Conservation (phyloP, 2,329 filamentous ascomycete genomes). For the Hirsutella minnesotensis region DNA sequence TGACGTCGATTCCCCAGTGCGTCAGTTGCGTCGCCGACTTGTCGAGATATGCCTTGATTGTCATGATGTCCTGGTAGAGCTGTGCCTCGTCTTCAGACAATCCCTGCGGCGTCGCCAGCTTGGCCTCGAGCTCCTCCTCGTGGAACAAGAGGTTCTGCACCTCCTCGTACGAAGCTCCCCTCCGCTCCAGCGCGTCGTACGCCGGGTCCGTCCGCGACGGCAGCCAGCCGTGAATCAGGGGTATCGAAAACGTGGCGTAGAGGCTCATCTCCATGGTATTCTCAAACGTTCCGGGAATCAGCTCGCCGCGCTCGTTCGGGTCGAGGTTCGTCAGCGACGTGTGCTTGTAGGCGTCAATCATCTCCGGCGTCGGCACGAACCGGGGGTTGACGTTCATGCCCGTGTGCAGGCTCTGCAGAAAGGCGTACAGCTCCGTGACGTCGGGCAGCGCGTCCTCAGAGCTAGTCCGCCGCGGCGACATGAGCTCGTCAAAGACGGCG, state of each 20-base stretch:
- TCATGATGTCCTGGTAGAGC: slow-evolving; percentile 69
- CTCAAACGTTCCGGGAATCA: slow-evolving; percentile 65
- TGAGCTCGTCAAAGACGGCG: slow-evolving; percentile 85
- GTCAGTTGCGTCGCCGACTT: slow-evolving; percentile 81
- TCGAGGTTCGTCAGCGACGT: slow-evolving; percentile 41
- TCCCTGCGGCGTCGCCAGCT: slow-evolving; percentile 41
- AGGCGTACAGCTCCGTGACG: slow-evolving; percentile 75
- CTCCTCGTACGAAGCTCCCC: slow-evolving; percentile 80
- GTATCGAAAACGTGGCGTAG: slow-evolving; percentile 80
- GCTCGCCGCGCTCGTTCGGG: slow-evolving; percentile 33
- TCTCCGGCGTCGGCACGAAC: slow-evolving; percentile 52
- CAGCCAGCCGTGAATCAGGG: slow-evolving; percentile 88
- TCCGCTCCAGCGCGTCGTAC: slow-evolving; percentile 58
- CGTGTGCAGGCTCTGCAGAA: slow-evolving; percentile 79
- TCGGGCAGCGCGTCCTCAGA: slow-evolving; percentile 61
- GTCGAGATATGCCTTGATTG: slow-evolving; percentile 73
- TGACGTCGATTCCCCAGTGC: slow-evolving; percentile 62
- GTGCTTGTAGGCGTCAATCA: slow-evolving; percentile 33
- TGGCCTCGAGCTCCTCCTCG: slow-evolving; percentile 79
- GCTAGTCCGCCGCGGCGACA: slow-evolving; percentile 59
- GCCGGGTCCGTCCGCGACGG: slow-evolving; percentile 55
- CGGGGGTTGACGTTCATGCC: slow-evolving; percentile 97
- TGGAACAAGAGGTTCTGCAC: slow-evolving; percentile 80
- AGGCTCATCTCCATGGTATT: slow-evolving; percentile 80
- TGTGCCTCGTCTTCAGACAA: slow-evolving; percentile 64